Evolutionary conservation across 768 basidiomycete genomes (phyloP), one percentile per base, ranked within the genome.

Genomic region (Lepiota venenata): DNA sequence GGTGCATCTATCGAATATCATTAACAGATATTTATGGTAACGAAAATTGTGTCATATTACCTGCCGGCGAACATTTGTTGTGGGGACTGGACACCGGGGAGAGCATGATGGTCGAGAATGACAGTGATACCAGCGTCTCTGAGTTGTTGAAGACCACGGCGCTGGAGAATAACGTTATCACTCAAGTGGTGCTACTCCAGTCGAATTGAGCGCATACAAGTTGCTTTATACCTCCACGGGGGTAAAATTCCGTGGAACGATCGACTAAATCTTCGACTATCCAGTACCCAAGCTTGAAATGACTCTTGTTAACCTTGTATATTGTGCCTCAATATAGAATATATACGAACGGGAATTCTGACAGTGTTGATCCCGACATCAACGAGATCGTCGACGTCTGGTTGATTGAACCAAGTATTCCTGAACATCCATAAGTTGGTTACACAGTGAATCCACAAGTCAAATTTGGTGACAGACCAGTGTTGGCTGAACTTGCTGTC

Each of bases 271-370:
- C 75, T 63, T 92, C 90, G 7, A 92, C 71, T 44, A 91, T 83
- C 90, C 90, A 92, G 64, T 86, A 92, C 0, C 90, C 89, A 38
- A 91, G 79, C 88, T 90, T 38, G 36, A 25, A 25, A 25, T 25
- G 5, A 45, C 18, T 38, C n/a, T 9, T n/a, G 27, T 52, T 21
- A 49, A 48, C 35, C 4, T 52, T 47, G 9, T 22, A 10, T 25
- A n/a, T 25, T 35, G 21, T 15, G 53, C 7, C 5, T 51, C 4
- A 11, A n/a, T 42, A 41, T 4, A 16, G 22, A 45, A 48, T 35
- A 27, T 36, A 11, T 2, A 62, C 83, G 55, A 60, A 88, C 88
- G 0, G 90, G 90, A 60, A 91, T 73, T 29, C 90, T 83, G 56
- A 88, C 85, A 15, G 87, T 87, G 61, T 92, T 91, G 58, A 91